Percentiles rank a stretch among this genome's conserved stretches.
Evolutionary conservation across 495 filamentous ascomycete species (phyloP).

Genomic region (Tuber microsphaerosporum): DNA sequence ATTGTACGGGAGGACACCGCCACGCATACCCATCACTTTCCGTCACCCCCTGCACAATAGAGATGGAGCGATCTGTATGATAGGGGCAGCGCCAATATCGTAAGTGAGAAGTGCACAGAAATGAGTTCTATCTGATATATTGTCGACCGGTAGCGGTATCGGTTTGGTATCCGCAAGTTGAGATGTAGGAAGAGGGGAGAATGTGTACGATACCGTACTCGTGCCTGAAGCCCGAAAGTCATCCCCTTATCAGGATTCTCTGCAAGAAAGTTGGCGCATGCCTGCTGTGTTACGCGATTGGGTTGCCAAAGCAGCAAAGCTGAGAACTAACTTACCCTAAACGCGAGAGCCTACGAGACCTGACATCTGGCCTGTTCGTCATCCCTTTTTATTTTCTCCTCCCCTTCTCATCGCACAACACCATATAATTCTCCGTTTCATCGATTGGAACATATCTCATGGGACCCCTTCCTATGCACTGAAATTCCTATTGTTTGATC

Average conservation of each 20-base stretch:
- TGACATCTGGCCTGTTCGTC: slow-evolving; percentile 4
- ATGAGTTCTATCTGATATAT: not conserved
- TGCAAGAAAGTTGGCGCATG: not conserved
- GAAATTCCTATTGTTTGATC: not conserved
- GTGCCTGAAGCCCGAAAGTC: not conserved
- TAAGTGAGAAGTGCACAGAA: not conserved
- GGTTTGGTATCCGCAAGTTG: too few relatives aligned
- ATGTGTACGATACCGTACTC: too few relatives aligned
- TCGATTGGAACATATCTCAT: not conserved
- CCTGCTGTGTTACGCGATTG: not conserved
- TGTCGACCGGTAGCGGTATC: too few relatives aligned
- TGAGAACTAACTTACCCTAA: not conserved
- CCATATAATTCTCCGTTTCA: not conserved
- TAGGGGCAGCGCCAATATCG: not conserved
- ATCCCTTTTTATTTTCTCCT: slow-evolving; percentile 3
- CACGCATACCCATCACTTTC: not conserved
- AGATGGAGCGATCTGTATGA: not conserved
- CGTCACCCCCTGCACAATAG: too few relatives aligned
- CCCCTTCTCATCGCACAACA: not conserved
- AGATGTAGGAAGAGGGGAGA: not conserved
- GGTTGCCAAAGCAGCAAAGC: not conserved
- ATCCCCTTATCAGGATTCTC: not conserved
- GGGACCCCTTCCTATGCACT: not conserved
- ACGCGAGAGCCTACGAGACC: not conserved
- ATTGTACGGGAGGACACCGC: not conserved